Base-by-base conservation (phyloP, 441 rosid genomes). In the Populus hybrid region DNA sequence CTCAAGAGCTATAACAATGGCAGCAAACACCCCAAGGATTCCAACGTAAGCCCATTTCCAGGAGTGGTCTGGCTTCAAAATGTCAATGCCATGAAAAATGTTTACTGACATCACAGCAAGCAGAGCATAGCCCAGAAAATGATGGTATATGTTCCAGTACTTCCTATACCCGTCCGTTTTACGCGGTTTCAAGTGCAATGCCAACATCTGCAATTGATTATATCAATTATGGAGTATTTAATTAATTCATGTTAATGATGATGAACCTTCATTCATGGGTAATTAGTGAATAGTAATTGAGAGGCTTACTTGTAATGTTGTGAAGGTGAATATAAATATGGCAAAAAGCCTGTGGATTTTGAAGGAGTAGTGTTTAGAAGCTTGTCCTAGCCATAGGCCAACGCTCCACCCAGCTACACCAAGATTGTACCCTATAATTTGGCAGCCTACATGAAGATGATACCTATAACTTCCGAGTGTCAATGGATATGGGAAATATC, bases 81-180 rank as follows among this genome's bases (percentile, higher is more conserved):
- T 85, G 38, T 26, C 69, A 34, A 86, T 89, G n/a, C 94, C 92
- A 8, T 76, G 69, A 42, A 86, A 89, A 24, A 88, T 89, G 79
- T 90, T 86, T 23, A 84, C 70, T 12, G 84, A 70, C 74, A 89
- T 85, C 69, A 85, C 77, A 5, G 71, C 84, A 34, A 83, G 81
- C 81, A 90, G 61, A 24, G 81, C 73, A 68, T 85, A 90, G 8
- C 94, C 94, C 42, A 86, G 75, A 50, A 83, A 82, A 81, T 87
- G 90, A 59, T 90, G 94, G 73, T 90, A 89, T 70, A 90, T 81
- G 77, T 87, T 83, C 94, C 94, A 90, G 74, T 84, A 83, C 78
- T 84, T 87, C 32, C 86, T 82, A 59, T 84, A 85, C 34, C 82
- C 84, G 1, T 89, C 91, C 2, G 1, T 69, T 1, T 2, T 3